These are phyloP conservation scores for Thermothelomyces thermophilus DNA, from an alignment of 2,329 filamentous ascomycete genomes.

Conservation along the genomic window DNA sequence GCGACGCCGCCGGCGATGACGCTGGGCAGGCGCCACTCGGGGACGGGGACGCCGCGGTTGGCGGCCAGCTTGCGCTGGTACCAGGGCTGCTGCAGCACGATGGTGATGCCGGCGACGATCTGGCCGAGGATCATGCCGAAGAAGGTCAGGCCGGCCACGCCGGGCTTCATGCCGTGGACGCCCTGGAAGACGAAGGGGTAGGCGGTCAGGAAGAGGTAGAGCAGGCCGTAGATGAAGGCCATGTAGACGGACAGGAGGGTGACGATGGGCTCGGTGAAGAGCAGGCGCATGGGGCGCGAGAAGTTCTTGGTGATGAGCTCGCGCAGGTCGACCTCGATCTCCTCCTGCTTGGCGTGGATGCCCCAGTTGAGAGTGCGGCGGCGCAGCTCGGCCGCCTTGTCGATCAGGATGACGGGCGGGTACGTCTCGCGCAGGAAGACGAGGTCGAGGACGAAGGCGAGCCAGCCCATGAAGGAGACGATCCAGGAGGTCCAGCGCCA, in stretches of 20 bases:
- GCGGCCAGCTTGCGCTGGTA: slow-evolving; percentile 63
- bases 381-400: slow-evolving; percentile 55
- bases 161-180: slow-evolving; percentile 63
- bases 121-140: slow-evolving; percentile 77
- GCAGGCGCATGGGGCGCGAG: slow-evolving; percentile 56
- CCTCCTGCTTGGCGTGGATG: slow-evolving; percentile 65
- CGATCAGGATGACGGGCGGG: slow-evolving; percentile 57
- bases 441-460: slow-evolving; percentile 52
- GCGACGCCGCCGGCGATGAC: slow-evolving; percentile 53
- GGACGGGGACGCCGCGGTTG: slow-evolving; percentile 59
- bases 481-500: slow-evolving; percentile 72
- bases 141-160: slow-evolving; percentile 70
- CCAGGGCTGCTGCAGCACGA: slow-evolving; percentile 56
- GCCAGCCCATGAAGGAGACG: slow-evolving; percentile 54
- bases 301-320: slow-evolving; percentile 62
- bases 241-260: slow-evolving; percentile 63
- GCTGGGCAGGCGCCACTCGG: slow-evolving; percentile 60
- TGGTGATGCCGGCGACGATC: slow-evolving; percentile 57
- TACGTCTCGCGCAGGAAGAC: slow-evolving; percentile 64
- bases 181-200: slow-evolving; percentile 74
- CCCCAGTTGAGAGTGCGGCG: slow-evolving; percentile 62
- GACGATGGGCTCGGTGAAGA: slow-evolving; percentile 65
- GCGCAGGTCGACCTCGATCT: slow-evolving; percentile 59
- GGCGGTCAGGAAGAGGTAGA: slow-evolving; percentile 81
- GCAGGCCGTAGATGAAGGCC: slow-evolving; percentile 68